phyloP scores from a whole-genome alignment of 208 protist genomes.

The Crithidia sp. region DNA sequence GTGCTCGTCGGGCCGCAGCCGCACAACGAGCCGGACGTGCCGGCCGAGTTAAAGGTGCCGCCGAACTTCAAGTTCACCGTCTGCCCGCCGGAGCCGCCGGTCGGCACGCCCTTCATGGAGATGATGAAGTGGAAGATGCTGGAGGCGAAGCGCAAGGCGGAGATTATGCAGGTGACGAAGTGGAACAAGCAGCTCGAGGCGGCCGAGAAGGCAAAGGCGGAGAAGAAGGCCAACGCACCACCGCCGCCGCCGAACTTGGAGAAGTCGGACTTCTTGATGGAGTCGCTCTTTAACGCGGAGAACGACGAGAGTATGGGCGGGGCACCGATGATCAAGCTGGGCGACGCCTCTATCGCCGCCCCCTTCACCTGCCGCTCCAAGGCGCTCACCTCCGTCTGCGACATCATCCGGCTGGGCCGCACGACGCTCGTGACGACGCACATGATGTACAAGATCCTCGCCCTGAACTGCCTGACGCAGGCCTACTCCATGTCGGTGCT shows the following conservation, averaged over 20 bases:
- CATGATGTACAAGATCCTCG: conserved; percentile 99
- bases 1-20: conserved; percentile 60
- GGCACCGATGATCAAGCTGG: conserved; percentile 91
- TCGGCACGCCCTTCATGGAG: conserved; percentile 75
- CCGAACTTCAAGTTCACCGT: conserved; percentile 86
- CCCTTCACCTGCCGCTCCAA: conserved; percentile 94
- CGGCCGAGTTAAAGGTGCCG: conserved; percentile 75
- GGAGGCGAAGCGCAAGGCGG: conserved; percentile 81
- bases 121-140: conserved; percentile 80
- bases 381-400: conserved; percentile 84
- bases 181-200: conserved; percentile 87
- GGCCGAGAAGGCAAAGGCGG: conserved; percentile 55
- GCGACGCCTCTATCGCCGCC: conserved; percentile 94
- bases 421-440: conserved; percentile 98
- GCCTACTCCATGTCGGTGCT: conserved; percentile 98
- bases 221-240: conserved; percentile 54
- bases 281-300: conserved; percentile 87
- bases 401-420: conserved; percentile 97
- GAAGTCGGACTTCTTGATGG: conserved; percentile 87
- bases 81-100: conserved; percentile 63
- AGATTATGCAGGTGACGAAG: conserved; percentile 76
- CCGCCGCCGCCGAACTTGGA: conserved; percentile 29
- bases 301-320: conserved; percentile 66
- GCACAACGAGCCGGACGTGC: conserved; percentile 89
- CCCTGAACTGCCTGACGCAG: conserved; percentile 97